Base-by-base conservation (phyloP, 148 eudicot genomes). In the Camellia sinensis region DNA sequence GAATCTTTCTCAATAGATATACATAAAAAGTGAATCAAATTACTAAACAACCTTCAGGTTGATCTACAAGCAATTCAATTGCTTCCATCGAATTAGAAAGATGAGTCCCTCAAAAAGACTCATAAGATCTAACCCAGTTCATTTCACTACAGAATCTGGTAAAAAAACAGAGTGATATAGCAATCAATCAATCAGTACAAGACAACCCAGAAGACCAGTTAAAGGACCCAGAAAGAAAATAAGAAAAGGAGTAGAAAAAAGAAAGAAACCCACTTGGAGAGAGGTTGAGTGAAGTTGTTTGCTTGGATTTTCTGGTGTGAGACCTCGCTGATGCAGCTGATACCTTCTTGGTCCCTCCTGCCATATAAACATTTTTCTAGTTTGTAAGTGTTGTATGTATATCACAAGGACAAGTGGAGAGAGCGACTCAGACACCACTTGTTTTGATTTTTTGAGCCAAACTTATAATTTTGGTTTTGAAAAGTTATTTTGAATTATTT, bases 301-400 rank as follows among this genome's bases (percentile, higher is more conserved):
- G 88, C 75, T 67, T 84, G 2, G 88, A 21, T 77, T 84, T 89
- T 68, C 94, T 77, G 57, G 92, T 89, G 79, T 91, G 94, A 57
- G 87, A 67, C 78, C 94, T 91, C 0, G 92, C 89, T 15, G 94
- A 88, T 54, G 89, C 87, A 45, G 94, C 88, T 74, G 92, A 84
- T n/a, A 88, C 78, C 57, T 76, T 85, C 86, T 79, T 76, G 29
- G 63, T 60, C 4, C 12, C 57, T 2, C 57, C 13, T 53, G 12
- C 12, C 57, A 53, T 53, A 11, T 7, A 6, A 4, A 9, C 5
- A 3, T 53, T 1, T 53, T 4, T 53, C 50, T 2, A 29, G 29
- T 29, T 29, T 29, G 29, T 29, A 29, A 0, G 29, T 29, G 29
- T 29, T 29, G 29, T 29, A 29, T 29, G 29, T 29, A 29, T 29